A percentile compares a stretch with the other conserved stretches of the same genome.
phyloP scores from a whole-genome alignment of 352 stramenopile species.

The Thraustotheca clavata region DNA sequence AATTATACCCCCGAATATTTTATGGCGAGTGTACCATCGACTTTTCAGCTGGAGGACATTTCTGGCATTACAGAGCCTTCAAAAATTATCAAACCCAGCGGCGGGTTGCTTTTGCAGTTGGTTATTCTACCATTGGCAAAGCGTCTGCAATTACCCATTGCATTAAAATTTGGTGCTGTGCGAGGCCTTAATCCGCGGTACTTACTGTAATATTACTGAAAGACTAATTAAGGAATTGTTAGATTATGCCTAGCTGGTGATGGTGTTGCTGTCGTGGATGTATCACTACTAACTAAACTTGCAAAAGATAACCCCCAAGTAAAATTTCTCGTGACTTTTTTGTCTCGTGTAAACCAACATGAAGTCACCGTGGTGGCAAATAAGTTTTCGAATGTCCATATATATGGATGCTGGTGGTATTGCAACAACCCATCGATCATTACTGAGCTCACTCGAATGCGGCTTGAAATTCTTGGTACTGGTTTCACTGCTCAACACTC shows the following conservation, averaged over 20 bases:
- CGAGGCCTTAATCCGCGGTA: conserved; percentile 79
- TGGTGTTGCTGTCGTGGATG: conserved; percentile 86
- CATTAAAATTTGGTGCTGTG: conserved; percentile 91
- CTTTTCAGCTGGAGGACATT: conserved; percentile 35
- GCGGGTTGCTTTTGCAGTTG: conserved; percentile 67
- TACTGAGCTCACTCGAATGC: conserved; percentile 75
- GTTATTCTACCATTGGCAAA: conserved; percentile 87
- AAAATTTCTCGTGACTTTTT: conserved; percentile 93
- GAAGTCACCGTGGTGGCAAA: conserved; percentile 89
- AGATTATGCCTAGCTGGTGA: conserved; percentile 70
- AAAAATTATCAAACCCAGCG: conserved; percentile 27
- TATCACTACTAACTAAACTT: conserved; percentile 78
- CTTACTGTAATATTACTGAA: conserved; percentile 1
- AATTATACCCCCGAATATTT: conserved; percentile 92
- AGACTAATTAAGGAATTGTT: not conserved
- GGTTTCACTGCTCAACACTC: conserved; percentile 92
- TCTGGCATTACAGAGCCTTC: conserved; percentile 10
- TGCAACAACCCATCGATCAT: conserved; percentile 96
- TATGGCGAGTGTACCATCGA: conserved; percentile 90
- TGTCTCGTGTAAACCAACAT: conserved; percentile 91
- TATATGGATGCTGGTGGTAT: conserved; percentile 95
- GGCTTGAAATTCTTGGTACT: conserved; percentile 90
- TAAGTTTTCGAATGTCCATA: conserved; percentile 92
- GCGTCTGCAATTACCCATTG: conserved; percentile 82
- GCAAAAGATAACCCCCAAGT: conserved; percentile 83